Percentiles rank a stretch among this genome's conserved stretches.
phyloP scores from a whole-genome alignment of 352 stramenopile species.

The Phytopythium cucurbitacearum region DNA sequence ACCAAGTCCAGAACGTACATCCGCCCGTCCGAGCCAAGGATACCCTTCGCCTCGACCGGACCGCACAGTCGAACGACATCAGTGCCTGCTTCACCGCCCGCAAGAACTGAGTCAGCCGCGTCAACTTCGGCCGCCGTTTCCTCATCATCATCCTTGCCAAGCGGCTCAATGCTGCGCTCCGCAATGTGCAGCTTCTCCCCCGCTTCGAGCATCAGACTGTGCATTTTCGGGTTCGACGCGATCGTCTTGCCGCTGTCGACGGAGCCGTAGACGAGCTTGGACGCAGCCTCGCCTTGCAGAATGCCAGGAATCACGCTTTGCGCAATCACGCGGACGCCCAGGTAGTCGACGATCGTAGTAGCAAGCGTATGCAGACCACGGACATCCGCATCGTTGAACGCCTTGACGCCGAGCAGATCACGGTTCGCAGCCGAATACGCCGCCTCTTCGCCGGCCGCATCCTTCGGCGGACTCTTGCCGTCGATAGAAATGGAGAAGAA shows the following conservation, averaged over 20 bases:
- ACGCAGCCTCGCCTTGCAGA: constrained; percentile 92
- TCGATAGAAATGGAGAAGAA: constrained; percentile 95
- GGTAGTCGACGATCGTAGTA: constrained; percentile 94
- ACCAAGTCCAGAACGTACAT: constrained; percentile 95
- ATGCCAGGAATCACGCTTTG: constrained; percentile 96
- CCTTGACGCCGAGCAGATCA: constrained; percentile 86
- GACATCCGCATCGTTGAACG: constrained; percentile 91
- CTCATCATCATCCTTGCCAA: constrained; percentile 55
- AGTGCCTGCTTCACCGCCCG: constrained; percentile 48
- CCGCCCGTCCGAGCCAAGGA: constrained; percentile 91
- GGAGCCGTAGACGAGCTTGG: constrained; percentile 94
- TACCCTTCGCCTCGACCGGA: constrained; percentile 95
- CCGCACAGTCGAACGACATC: constrained; percentile 78
- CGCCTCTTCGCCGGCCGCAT: constrained; percentile 68
- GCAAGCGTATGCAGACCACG: constrained; percentile 91
- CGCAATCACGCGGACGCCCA: constrained; percentile 92
- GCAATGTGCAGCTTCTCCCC: constrained; percentile 86
- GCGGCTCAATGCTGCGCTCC: constrained; percentile 76
- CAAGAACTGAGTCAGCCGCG: constrained; percentile 11
- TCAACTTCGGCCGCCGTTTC: constrained; percentile 17
- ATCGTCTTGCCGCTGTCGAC: constrained; percentile 90
- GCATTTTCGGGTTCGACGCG: constrained; percentile 90
- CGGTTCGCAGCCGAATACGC: constrained; percentile 85
- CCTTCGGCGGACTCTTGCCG: constrained; percentile 58
- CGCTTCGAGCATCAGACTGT: constrained; percentile 84